These are phyloP conservation scores for Platanthera zijinensis DNA, from an alignment of 106 monocot species.

Conservation along the genomic window DNA sequence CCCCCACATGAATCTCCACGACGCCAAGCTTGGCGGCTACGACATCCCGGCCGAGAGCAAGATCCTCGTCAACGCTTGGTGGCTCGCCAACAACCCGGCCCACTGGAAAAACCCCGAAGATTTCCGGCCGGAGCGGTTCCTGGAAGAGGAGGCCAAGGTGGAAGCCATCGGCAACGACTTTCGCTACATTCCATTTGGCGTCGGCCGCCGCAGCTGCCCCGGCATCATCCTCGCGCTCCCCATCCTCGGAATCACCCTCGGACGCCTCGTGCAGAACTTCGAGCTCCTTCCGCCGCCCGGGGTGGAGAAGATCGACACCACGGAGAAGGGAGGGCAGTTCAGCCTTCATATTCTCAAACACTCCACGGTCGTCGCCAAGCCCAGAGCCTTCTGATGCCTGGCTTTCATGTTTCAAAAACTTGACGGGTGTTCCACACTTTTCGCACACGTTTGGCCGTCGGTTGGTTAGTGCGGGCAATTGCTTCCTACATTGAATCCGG, in stretches of 20 bases:
- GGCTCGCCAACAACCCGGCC: slow-evolving; percentile 50
- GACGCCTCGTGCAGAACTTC: slow-evolving; percentile 39
- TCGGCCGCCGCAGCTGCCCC: slow-evolving; percentile 47
- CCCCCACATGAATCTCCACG: slow-evolving; percentile 61
- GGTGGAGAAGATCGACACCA: slow-evolving; percentile 23
- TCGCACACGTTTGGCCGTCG: too few species aligned
- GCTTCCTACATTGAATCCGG: too few species aligned
- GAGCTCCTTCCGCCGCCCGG: slow-evolving; percentile 49
- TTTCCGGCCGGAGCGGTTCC: slow-evolving; percentile 54
- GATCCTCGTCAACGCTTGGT: slow-evolving; percentile 59
- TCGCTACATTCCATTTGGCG: slow-evolving; percentile 41
- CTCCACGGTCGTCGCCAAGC: slow-evolving; percentile 34
- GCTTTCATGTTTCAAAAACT: background rate
- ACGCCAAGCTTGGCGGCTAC: slow-evolving; percentile 37
- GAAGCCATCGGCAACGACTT: slow-evolving; percentile 45
- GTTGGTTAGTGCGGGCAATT: too few species aligned
- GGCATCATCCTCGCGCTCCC: slow-evolving; percentile 52
- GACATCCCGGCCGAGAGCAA: slow-evolving; percentile 43
- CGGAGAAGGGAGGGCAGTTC: slow-evolving; percentile 50
- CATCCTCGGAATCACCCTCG: slow-evolving; percentile 39
- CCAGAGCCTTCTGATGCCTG: slow-evolving; percentile 28
- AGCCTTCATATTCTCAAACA: slow-evolving; percentile 50
- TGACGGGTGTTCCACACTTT: too few species aligned
- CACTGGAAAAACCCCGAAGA: slow-evolving; percentile 41
- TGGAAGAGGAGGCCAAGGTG: slow-evolving; percentile 41